These are phyloP conservation scores for Brasenia schreberi DNA, from an alignment of 164 flowering plant species.

Conservation along the genomic window DNA sequence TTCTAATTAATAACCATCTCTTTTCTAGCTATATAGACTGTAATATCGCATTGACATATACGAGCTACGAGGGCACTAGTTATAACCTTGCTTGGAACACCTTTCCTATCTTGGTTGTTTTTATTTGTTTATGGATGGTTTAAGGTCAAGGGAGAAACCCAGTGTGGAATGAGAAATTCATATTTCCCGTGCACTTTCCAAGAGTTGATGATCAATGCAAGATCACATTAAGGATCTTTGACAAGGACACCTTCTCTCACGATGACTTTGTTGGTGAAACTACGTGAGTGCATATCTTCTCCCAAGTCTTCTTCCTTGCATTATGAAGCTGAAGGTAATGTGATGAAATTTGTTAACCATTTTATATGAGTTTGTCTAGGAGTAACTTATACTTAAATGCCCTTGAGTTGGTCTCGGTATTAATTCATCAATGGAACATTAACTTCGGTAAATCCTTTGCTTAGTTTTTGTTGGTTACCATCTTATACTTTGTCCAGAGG, in stretches of 20 bases:
- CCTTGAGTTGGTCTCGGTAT: too few species aligned
- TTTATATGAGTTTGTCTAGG: not conserved
- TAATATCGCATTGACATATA: too few species aligned
- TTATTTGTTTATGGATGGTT: not conserved
- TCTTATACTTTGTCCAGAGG: too few species aligned
- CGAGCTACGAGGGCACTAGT: too few species aligned
- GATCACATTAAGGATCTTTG: constrained; percentile 43
- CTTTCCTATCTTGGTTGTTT: too few species aligned
- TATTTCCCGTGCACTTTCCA: constrained; percentile 41
- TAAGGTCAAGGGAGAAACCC: constrained; percentile 29
- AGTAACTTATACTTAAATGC: not conserved
- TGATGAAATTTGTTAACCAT: not conserved
- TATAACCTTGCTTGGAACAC: too few species aligned
- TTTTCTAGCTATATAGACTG: too few species aligned
- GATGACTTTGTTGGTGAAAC: constrained; percentile 50
- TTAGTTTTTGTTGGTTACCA: too few species aligned
- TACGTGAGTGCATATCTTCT: constrained; percentile 17
- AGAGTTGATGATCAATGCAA: constrained; percentile 30
- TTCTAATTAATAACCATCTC: too few species aligned
- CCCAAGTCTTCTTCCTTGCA: too few species aligned
- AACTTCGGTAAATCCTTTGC: too few species aligned
- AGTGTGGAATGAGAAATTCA: constrained; percentile 43
- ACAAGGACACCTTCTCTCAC: constrained; percentile 43
- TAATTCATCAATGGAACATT: too few species aligned
- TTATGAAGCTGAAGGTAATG: not conserved